Conservation (phyloP, 2,329 filamentous ascomycete species). For the Aspergillus sp. region DNA sequence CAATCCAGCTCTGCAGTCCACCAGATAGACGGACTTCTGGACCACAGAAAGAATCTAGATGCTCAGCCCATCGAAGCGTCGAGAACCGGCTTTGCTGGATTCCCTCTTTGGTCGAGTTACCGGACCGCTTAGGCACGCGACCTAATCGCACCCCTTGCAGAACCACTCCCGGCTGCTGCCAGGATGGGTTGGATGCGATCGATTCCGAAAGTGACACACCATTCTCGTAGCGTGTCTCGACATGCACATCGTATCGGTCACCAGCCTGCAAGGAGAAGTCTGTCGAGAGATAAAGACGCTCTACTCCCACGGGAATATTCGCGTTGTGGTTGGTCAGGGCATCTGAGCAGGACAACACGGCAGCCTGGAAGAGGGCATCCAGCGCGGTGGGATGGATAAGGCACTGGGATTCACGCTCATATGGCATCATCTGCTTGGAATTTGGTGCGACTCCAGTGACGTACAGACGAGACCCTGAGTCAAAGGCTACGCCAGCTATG, state of each 20-base stretch:
- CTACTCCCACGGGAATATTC: conserved; percentile 23
- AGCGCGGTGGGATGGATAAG: conserved; percentile 26
- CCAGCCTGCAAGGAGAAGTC: conserved; percentile 17
- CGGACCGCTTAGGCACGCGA: conserved; percentile 12
- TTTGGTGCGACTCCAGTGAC: conserved; percentile 18
- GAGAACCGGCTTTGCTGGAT: not conserved
- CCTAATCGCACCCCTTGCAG: conserved; percentile 25
- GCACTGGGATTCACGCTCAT: conserved; percentile 18
- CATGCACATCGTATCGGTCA: conserved; percentile 20
- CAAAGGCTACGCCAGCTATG: conserved; percentile 17
- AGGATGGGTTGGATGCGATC: conserved; percentile 19
- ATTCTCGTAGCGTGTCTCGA: not conserved
- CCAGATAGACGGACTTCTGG: not conserved
- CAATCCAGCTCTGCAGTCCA: not conserved
- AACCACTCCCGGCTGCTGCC: conserved; percentile 21
- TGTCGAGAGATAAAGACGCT: conserved; percentile 21
- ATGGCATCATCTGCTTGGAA: conserved; percentile 17
- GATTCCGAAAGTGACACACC: conserved; percentile 8
- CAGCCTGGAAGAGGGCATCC: conserved; percentile 25
- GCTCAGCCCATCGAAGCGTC: not conserved
- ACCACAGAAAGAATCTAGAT: not conserved
- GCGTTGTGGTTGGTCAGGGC: conserved; percentile 18
- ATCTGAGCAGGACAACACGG: conserved; percentile 21
- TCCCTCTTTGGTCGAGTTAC: not conserved
- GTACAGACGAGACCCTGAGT: conserved; percentile 16